Evolutionary conservation across 495 filamentous ascomycete species (phyloP), one percentile per base, ranked within the genome.

Genomic region (Penicillium tannophilum): DNA sequence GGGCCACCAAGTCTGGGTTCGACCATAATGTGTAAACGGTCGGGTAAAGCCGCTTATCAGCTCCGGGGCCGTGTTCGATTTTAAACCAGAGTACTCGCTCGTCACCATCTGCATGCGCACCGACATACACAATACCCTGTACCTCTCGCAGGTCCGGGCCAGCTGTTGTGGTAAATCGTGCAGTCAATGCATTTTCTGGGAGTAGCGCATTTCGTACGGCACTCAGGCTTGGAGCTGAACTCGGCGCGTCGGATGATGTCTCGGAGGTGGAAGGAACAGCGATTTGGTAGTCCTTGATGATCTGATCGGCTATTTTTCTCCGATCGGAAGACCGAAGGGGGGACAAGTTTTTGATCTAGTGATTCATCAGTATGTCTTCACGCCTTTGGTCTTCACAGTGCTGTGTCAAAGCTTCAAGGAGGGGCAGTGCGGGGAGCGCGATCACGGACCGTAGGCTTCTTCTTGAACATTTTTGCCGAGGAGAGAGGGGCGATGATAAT

Each of bases 291-390:
- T 86, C 81, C 51, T 73, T 72, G 64, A 91, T 90, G 58, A 91
- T 88, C 60, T 85, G 79, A 60, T 90, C 87, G 41, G 88, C 88
- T 45, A 87, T 83, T 58, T 85, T 87, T 33, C 88, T 79, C 45
- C 88, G 82, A 56, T 90, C 88, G 2, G 88, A 90, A 39, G 88
- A 89, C 44, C 88, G 83, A 26, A 91, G 64, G 12, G 88, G 86
- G 0, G 88, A 77, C 0, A 88, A 72, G 16, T 88, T 84, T 72
- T 90, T 91, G 74, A 91, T 85, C 85, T 90, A 45, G 10, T 17
- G 2, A 2, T 17, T 16, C 24, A 17, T 64, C 30, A 58, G 50
- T 54, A 50, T 46, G 24, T 2, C 8, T 16, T 55, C 11, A 30
- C 23, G 20, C 14, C 6, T 24, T 42, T 4, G 6, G 16, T 42